Percentiles rank a stretch among this genome's conserved stretches.
These are phyloP conservation scores for Mucor mucedo DNA, from an alignment of 371 early-diverging fungal genomes.

Conservation along the genomic window DNA sequence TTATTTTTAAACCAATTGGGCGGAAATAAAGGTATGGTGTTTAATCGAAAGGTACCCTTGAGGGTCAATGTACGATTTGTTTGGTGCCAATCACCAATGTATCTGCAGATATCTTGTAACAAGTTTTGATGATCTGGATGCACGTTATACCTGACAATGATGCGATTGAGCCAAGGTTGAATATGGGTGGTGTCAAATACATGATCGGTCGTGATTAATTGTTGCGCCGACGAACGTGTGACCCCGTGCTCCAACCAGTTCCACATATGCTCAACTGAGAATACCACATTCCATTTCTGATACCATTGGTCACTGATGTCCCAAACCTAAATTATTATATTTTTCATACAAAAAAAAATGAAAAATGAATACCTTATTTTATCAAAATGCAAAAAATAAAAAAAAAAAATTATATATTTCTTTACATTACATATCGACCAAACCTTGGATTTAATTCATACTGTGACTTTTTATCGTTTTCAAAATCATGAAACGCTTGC, in stretches of 20 bases:
- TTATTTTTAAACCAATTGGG: slow-evolving; percentile 50
- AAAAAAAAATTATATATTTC: neutral
- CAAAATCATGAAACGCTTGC: slow-evolving; percentile 30
- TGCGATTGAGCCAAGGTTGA: slow-evolving; percentile 41
- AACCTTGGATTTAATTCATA: slow-evolving; percentile 50
- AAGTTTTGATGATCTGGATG: slow-evolving; percentile 41
- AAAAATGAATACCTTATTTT: neutral
- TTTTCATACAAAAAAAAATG: too few species aligned
- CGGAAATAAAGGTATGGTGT: slow-evolving; percentile 44
- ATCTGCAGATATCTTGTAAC: slow-evolving; percentile 38
- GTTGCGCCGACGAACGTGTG: slow-evolving; percentile 19
- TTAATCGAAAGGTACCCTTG: slow-evolving; percentile 34
- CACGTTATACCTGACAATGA: slow-evolving; percentile 34
- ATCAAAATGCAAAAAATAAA: too few species aligned
- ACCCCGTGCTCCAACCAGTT: slow-evolving; percentile 40
- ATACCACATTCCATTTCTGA: slow-evolving; percentile 51
- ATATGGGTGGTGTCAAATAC: slow-evolving; percentile 26
- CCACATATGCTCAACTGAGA: slow-evolving; percentile 53
- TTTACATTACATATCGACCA: slow-evolving; percentile 46
- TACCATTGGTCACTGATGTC: slow-evolving; percentile 55
- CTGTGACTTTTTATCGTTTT: slow-evolving; percentile 37
- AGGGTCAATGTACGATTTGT: slow-evolving; percentile 39
- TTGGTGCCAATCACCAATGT: slow-evolving; percentile 44
- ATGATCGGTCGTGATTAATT: slow-evolving; percentile 13
- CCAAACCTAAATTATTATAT: slow-evolving; percentile 45